Base-by-base conservation (phyloP, 495 filamentous ascomycete species). In the Xylaria cubensis region DNA sequence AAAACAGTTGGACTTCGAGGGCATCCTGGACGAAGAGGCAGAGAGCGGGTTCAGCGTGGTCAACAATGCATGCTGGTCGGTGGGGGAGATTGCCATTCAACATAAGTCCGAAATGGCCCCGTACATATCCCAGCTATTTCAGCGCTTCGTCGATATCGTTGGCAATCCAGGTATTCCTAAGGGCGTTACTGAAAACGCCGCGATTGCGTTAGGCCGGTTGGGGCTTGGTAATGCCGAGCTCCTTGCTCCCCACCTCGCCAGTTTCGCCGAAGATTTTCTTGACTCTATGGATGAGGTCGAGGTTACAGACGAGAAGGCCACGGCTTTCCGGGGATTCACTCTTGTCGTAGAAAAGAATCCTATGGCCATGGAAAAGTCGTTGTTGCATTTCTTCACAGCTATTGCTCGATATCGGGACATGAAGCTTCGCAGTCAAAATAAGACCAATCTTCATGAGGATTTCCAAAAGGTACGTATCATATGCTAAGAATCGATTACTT, bases 31-130 rank as follows among this genome's bases (percentile, higher is more conserved):
- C 64, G 91, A 94, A 62, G 92, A 94, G 70, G 86, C 91, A 36
- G 88, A 91, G 29, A 93, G 89, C 9, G 90, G 91, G 9, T 98
- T 97, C 80, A 92, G 92, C 56, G 95, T 97, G 21, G 87, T 98
- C 70, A 99, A 98, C 86, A 99, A 99, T 78, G 95, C 96, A 39
- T 98, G 97, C 84, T 99, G 96, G 96, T 96, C 95, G 41, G 92
- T 90, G 29, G 96, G 96, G 21, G 96, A 99, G 83, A 97, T 99
- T 70, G 91, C 94, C 10, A 90, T 98, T 81, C 90, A 93, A 76
- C 89, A 93, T 74, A 87, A 89, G 70, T 84, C 85, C 53, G 86
- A 83, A 26, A 92, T 98, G 88, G 86, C 84, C 1, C 93, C 94
- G 0, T 97, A 92, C 74, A 88, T 92, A 26, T 90, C 93, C 13